Evolutionary conservation across 768 basidiomycete species (phyloP).

Genomic region (Podaxis carcinomalis): DNA sequence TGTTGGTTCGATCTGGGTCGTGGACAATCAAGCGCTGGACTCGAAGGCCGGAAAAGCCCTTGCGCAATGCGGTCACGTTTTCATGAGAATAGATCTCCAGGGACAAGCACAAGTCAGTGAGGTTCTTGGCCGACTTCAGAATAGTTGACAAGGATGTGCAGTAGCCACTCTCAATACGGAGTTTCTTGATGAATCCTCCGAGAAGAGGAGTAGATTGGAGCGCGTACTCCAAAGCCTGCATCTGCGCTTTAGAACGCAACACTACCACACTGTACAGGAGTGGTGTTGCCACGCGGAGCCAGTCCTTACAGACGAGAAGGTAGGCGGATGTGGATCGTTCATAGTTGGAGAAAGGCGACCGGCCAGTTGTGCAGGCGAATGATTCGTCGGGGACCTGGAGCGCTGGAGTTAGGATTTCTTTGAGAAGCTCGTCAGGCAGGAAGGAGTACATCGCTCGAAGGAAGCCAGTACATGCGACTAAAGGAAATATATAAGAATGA

Average conservation of each 20-base stretch:
- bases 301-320: slow-evolving; percentile 19
- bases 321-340: slow-evolving; percentile 6
- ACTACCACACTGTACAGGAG: slow-evolving; percentile 22
- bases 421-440: slow-evolving; percentile 11
- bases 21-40: neutral
- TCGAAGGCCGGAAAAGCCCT: neutral
- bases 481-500: neutral
- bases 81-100: slow-evolving; percentile 1
- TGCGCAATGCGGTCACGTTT: neutral
- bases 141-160: neutral
- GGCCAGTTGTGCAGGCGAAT: neutral
- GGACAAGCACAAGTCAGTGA: slow-evolving; percentile 1
- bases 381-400: slow-evolving; percentile 13
- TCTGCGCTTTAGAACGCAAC: slow-evolving; percentile 20
- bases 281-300: slow-evolving; percentile 21
- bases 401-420: slow-evolving; percentile 10
- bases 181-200: slow-evolving; percentile 20
- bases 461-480: neutral
- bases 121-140: neutral
- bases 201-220: slow-evolving; percentile 15
- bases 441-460: neutral
- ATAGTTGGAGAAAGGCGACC: slow-evolving; percentile 5
- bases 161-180: slow-evolving; percentile 21
- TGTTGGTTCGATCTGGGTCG: neutral
- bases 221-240: slow-evolving; percentile 14